Evolutionary conservation across 768 basidiomycete genomes (phyloP), one percentile per base, ranked within the genome.

Genomic region (Sistotremastrum niveocremeum): DNA sequence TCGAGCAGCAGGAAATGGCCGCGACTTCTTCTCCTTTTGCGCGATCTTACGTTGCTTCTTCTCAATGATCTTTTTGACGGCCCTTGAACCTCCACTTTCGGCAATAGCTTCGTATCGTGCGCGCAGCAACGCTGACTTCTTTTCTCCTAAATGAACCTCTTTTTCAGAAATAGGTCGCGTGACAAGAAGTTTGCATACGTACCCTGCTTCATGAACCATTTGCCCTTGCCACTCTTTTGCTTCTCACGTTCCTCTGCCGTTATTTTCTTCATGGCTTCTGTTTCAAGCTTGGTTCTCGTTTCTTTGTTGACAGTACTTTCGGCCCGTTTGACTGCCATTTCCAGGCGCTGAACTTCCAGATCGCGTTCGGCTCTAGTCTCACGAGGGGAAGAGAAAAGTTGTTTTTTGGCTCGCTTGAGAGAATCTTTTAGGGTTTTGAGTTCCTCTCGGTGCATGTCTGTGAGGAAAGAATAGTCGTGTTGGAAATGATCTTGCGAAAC

Each of bases 161-260:
- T 32, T 12, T 20, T 11, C 32, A 38, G 32, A 20, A 20, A 20
- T 1, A 20, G 20, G 20, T 20, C 20, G 34, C 42, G 49, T 29
- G 20, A 39, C 31, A 9, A 10, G 41, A 11, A n/a, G 7, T 34
- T 46, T 31, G 43, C 11, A 37, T 7, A 63, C 78, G 54, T 57
- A 88, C 91, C 65, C 51, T 77, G 67, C 65, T 94, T 95, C 73
- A 94, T 68, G 64, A 72, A 84, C 87, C 87, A 97, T 38, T 67
- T 72, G 4, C 74, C 71, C 65, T 97, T 97, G 3, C 91, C 91
- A 44, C 75, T 63, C 46, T 72, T 70, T 48, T 77, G 67, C 64
- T 83, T 89, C 51, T 74, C 71, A 49, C 62, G 65, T 64, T 89
- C 81, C 42, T 73, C 74, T 53, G 69, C 71, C 56, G 68, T 71